Base-by-base conservation (phyloP, 768 basidiomycete species). In the Lentinula aciculospora region DNA sequence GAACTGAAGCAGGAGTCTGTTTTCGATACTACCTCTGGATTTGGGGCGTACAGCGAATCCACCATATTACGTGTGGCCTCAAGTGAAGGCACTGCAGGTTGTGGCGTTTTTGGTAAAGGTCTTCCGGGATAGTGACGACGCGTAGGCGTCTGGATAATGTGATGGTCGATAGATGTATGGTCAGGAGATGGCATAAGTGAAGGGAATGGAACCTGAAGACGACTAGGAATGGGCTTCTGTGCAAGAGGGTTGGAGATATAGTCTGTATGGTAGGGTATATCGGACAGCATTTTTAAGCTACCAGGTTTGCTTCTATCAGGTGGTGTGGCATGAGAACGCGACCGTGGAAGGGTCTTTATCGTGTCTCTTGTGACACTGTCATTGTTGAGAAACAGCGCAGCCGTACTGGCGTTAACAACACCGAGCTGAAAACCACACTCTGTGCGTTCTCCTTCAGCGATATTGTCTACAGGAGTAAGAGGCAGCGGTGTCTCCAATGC, bases 51-150 rank as follows among this genome's bases (percentile, higher is more conserved):
- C 7, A 68, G 68, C 17, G 76, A 74, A 63, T 74, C 74, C 9
- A 72, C 61, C n/a, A 64, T 59, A 29, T 64, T 39, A 40, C 65
- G 68, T 19, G 65, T 55, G 27, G 63, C 37, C 8, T 61, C 54
- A 3, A 37, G 32, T 7, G 53, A 21, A 4, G 44, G 19, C n/a
- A 23, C 15, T 39, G 34, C 61, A 56, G 55, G 42, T 8, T 72
- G 74, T 21, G 77, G 77, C 15, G 71, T 71, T 21, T 70, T 75
- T 5, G 84, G 84, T n/a, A 85, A 72, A 34, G 84, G 84, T 36
- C 84, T 67, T 3, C 84, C 81, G 25, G 74, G 72, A 63, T 83
- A 84, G 65, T 82, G 83, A 56, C 72, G 77, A 10, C 73, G 68
- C 1, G 61, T 53, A n/a, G 62, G 62, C 21, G 62, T 49, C 2